Conservation (phyloP, 306 rosid genomes). For the Quercus wislizeni region DNA sequence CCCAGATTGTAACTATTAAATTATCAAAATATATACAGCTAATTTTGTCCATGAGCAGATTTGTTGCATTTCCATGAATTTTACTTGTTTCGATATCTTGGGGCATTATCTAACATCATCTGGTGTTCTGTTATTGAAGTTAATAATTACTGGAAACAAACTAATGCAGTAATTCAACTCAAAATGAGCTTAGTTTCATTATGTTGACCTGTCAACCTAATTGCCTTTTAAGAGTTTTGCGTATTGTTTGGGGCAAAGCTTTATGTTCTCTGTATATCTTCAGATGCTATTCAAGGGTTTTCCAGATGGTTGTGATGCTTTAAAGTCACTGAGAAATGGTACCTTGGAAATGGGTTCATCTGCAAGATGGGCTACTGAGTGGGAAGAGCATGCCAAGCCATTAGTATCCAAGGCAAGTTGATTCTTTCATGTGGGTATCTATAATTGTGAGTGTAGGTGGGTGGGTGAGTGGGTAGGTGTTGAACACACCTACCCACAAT, state of each 20-base stretch:
- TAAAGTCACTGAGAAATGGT: conserved; percentile 59
- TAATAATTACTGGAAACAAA: neutral
- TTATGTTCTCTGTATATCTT: conserved; percentile 21
- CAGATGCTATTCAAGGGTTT: conserved; percentile 91
- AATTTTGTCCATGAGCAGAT: no score
- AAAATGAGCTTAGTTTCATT: neutral
- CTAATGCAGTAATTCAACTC: neutral
- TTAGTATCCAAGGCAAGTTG: conserved; percentile 69
- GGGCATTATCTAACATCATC: neutral
- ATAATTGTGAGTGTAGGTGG: neutral
- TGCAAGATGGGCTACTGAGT: conserved; percentile 73
- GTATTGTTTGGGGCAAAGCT: neutral
- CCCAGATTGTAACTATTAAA: no score
- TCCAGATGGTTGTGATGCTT: conserved; percentile 62
- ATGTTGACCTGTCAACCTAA: neutral
- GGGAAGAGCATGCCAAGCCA: conserved; percentile 92
- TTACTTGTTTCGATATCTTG: neutral
- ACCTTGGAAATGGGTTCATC: conserved; percentile 68
- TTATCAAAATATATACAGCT: no score
- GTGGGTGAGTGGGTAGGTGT: no score
- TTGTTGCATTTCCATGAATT: neutral
- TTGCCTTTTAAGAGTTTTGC: neutral
- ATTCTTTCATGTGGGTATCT: neutral
- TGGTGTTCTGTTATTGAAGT: neutral
- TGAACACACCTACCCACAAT: no score